These are phyloP conservation scores for Giardia duodenalis DNA, from an alignment of 208 protist species.

Conservation along the genomic window DNA sequence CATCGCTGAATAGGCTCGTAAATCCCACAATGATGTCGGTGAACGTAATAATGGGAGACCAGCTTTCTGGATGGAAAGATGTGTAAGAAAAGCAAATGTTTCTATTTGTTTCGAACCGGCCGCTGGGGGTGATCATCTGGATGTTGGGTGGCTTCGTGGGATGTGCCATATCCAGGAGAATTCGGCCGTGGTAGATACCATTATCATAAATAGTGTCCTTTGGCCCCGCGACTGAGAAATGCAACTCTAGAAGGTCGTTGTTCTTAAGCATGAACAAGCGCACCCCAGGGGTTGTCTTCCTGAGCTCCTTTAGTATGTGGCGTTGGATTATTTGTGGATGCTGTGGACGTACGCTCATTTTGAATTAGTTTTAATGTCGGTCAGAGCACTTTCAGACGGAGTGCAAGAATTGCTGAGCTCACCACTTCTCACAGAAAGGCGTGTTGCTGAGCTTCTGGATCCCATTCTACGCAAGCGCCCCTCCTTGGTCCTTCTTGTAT, in stretches of 20 bases:
- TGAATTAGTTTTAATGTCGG: no score
- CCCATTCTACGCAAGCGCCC: no score
- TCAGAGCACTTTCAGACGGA: no score
- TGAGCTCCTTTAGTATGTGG: background rate
- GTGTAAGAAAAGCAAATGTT: conserved; percentile 54
- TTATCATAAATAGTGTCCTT: conserved; percentile 49
- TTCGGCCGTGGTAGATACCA: conserved; percentile 50
- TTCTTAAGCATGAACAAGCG: background rate
- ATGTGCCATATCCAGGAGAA: conserved; percentile 52
- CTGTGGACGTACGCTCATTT: background rate
- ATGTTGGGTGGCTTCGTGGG: conserved; percentile 50
- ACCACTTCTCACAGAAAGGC: no score
- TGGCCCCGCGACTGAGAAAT: conserved; percentile 51
- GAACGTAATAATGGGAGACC: conserved; percentile 31
- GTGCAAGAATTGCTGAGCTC: no score
- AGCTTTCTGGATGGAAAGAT: conserved; percentile 44
- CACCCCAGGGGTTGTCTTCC: no score
- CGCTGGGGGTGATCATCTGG: conserved; percentile 51
- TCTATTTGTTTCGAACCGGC: conserved; percentile 49
- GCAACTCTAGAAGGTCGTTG: conserved; percentile 53
- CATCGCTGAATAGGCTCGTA: background rate
- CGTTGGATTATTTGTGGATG: conserved; percentile 21
- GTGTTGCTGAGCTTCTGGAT: no score
- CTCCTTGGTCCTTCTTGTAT: no score
- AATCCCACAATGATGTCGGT: background rate